phyloP scores from a whole-genome alignment of 768 basidiomycete species.

The Leccinellum rugosiceps region DNA sequence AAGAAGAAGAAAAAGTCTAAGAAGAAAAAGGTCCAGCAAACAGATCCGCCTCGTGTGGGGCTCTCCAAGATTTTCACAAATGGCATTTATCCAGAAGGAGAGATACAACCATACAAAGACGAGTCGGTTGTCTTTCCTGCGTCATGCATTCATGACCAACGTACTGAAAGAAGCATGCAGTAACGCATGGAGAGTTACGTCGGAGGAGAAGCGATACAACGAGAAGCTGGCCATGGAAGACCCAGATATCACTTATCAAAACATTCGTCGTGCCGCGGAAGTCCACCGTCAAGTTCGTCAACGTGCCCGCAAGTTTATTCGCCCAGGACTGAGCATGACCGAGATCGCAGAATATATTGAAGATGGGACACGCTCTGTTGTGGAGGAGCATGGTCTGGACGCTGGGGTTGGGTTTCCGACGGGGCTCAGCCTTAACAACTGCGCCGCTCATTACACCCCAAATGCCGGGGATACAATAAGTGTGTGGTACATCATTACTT shows the following conservation, averaged over 20 bases:
- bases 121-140: constrained; percentile 56
- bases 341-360: constrained; percentile 94
- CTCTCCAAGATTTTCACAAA: constrained; percentile 84
- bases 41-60: constrained; percentile 89
- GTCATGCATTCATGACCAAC: not conserved
- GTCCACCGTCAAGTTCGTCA: constrained; percentile 91
- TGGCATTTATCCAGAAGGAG: constrained; percentile 88
- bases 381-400: constrained; percentile 86
- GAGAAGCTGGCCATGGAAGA: constrained; percentile 79
- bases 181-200: constrained; percentile 83
- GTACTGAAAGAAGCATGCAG: constrained; percentile 38
- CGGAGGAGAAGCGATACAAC: constrained; percentile 84
- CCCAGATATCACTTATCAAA: constrained; percentile 81
- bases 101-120: constrained; percentile 87
- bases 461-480: constrained; percentile 88
- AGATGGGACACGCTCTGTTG: constrained; percentile 84
- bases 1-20: constrained; percentile 92
- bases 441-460: constrained; percentile 95
- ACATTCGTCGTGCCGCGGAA: constrained; percentile 90
- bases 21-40: constrained; percentile 78
- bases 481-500: constrained; percentile 35
- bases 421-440: constrained; percentile 89
- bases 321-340: constrained; percentile 91
- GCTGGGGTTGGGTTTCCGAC: constrained; percentile 95
- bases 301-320: constrained; percentile 77